Base-by-base conservation (phyloP, 177 flowering plant genomes). In the Vitis hybrid region DNA sequence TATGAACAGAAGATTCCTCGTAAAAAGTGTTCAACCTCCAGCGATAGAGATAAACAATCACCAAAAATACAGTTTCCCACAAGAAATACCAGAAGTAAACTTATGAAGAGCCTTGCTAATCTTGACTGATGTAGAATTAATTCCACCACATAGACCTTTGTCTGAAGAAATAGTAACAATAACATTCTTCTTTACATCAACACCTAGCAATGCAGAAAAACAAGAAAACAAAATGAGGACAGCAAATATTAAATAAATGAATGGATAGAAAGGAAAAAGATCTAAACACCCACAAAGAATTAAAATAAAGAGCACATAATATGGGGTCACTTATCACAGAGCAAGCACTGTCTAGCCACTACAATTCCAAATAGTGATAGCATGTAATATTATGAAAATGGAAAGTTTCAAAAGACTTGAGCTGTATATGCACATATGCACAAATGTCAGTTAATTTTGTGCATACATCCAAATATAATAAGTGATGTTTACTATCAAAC, bases 131-230 rank as follows among this genome's bases (percentile, higher is more conserved):
- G 98, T 94, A 2, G 98, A 89, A 75, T 94, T 94, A 64, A 94
- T 94, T 69, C 97, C 98, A 84, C 98, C 98, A 80, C 98, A 94
- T 6, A 92, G 97, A 87, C 98, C 98, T 78, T 92, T 94, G 90
- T 94, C 98, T 3, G 98, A 87, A 57, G 97, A 91, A 64, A 94
- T 68, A 6, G 93, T 87, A 68, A 94, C 86, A 63, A 91, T 76
- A 56, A 94, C 92, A 85, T 83, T 92, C 83, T 85, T 94, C 90
- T 92, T 94, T 55, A 89, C 97, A 78, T 89, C 95, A 79, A 91
- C 79, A 76, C 91, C 97, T 94, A 72, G 15, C 12, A 77, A 51
- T 56, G 34, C 1, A 59, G 67, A 18, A 72, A 12, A 70, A 62
- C 56, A 68, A 69, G 0, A 51, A 60, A 66, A 54, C 12, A 60